phyloP scores from a whole-genome alignment of 345 rosid species.

The Boechera retrofracta region DNA sequence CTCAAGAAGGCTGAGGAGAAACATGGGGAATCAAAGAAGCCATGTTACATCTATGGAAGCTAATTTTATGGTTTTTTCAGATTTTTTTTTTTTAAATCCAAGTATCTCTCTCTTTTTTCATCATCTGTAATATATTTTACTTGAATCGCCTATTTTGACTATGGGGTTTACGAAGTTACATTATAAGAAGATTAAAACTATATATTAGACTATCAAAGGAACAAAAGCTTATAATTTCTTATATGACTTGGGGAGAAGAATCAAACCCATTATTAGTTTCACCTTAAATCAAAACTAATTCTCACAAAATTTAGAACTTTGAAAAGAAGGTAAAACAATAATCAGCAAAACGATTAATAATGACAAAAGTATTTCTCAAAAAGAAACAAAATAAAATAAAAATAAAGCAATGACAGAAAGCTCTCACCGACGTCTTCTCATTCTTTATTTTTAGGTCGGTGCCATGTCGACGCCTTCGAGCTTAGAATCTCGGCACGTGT shows the following conservation, averaged over 20 bases:
- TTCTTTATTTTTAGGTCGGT: slow-evolving; percentile 20
- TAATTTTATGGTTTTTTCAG: not conserved
- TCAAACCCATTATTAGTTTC: not conserved
- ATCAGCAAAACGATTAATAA: not conserved
- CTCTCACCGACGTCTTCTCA: slow-evolving; percentile 7
- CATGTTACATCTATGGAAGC: slow-evolving; percentile 22
- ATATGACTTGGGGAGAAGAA: not conserved
- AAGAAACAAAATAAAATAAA: not conserved
- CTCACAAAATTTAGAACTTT: not conserved
- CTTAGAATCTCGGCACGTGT: slow-evolving; percentile 36
- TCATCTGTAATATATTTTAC: not conserved
- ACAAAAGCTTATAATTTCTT: no score
- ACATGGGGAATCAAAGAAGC: slow-evolving; percentile 58
- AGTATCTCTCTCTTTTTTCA: not conserved
- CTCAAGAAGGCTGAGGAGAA: slow-evolving; percentile 59
- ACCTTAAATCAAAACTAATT: not conserved
- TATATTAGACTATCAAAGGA: no score
- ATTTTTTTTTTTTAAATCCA: no score
- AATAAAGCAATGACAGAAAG: slow-evolving; percentile 6
- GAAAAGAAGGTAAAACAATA: not conserved
- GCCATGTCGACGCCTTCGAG: slow-evolving; percentile 14
- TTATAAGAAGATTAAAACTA: no score
- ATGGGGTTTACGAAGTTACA: not conserved
- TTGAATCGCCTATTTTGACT: not conserved
- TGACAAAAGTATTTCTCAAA: not conserved